Evolutionary conservation across 305 asterid species (phyloP).

Genomic region (Rubia peregrina): DNA sequence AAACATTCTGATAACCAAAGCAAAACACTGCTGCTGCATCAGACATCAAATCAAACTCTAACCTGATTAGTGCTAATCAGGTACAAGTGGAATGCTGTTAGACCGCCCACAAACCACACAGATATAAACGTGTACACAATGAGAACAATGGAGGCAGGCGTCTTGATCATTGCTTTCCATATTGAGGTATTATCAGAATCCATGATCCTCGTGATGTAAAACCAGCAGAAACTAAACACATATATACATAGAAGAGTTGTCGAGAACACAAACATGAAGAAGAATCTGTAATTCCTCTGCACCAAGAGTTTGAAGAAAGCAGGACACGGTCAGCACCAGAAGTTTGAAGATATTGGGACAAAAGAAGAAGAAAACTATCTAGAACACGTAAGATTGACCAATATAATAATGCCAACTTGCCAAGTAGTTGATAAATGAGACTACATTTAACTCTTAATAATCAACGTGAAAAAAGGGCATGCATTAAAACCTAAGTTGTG

Average conservation of each 20-base stretch:
- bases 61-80: conserved; percentile 95
- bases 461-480: not conserved
- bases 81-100: conserved; percentile 84
- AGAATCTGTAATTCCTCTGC: conserved; percentile 98
- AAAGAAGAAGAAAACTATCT: not conserved
- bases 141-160: conserved; percentile 86
- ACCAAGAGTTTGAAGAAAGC: conserved; percentile 14
- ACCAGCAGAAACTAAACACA: conserved; percentile 87
- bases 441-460: not conserved
- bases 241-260: conserved; percentile 87
- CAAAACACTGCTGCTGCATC: not conserved
- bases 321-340: conserved; percentile 3
- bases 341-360: not conserved
- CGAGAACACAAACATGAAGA: conserved; percentile 96
- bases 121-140: conserved; percentile 76
- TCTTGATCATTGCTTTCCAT: conserved; percentile 87
- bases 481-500: not conserved
- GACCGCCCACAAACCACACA: conserved; percentile 98
- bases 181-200: conserved; percentile 45
- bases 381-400: not conserved
- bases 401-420: not conserved
- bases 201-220: conserved; percentile 69
- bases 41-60: conserved; percentile 7
- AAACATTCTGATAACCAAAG: not conserved
- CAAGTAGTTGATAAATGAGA: not conserved